Percentiles rank a stretch among this genome's conserved stretches.
Evolutionary conservation across 345 rosid genomes (phyloP).

Genomic region (Linum lewisii): DNA sequence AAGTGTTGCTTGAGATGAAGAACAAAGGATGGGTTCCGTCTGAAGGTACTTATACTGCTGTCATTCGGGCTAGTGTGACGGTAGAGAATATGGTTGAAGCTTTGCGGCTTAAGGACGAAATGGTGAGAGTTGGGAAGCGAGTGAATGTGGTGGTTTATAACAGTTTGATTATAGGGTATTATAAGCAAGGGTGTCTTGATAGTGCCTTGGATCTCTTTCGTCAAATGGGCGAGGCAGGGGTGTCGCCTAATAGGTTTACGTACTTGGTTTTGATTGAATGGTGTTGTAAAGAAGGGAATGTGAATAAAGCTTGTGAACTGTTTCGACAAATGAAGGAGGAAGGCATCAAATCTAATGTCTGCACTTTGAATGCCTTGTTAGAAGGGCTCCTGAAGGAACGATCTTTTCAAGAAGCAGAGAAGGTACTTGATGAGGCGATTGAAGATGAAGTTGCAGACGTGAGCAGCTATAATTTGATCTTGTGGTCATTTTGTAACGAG

Average conservation of each 20-base stretch:
- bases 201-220: constrained; percentile 51
- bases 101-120: constrained; percentile 61
- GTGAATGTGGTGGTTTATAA: constrained; percentile 54
- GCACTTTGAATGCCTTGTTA: constrained; percentile 42
- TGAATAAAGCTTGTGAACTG: constrained; percentile 51
- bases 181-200: constrained; percentile 35
- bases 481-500: constrained; percentile 43
- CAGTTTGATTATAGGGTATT: constrained; percentile 57
- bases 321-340: constrained; percentile 47
- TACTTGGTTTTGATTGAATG: constrained; percentile 56
- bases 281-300: constrained; percentile 44
- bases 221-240: constrained; percentile 47
- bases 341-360: constrained; percentile 39
- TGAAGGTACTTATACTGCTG: constrained; percentile 32
- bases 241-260: constrained; percentile 48
- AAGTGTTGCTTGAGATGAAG: constrained; percentile 54
- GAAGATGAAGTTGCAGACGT: constrained; percentile 40
- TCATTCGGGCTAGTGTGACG: constrained; percentile 52
- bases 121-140: constrained; percentile 47
- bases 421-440: constrained; percentile 47
- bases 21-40: constrained; percentile 41
- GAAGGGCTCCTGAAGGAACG: constrained; percentile 37
- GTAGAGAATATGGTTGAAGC: constrained; percentile 53
- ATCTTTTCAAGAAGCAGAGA: constrained; percentile 34
- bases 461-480: constrained; percentile 41